phyloP scores from a whole-genome alignment of 306 rosid genomes.

The Acacia melanoxylon region DNA sequence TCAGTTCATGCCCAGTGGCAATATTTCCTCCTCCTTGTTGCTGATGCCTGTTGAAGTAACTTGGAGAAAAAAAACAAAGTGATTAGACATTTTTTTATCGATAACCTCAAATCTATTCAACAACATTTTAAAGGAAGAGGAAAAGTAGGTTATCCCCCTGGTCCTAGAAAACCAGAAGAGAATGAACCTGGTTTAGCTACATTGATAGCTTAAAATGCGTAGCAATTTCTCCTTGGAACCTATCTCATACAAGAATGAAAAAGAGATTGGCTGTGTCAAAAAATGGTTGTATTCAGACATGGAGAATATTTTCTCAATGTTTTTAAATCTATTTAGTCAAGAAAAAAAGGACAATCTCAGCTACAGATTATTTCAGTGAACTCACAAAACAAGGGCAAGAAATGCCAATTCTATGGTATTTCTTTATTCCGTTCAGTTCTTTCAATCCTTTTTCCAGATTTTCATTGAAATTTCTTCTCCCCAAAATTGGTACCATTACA shows the following conservation, averaged over 20 bases:
- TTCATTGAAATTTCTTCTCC: not conserved
- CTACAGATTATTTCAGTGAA: not conserved
- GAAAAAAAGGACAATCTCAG: not conserved
- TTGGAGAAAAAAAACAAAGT: too few species aligned
- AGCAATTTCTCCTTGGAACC: not conserved
- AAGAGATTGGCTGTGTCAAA: not conserved
- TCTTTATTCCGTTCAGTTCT: not conserved
- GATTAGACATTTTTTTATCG: too few species aligned
- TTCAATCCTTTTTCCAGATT: not conserved
- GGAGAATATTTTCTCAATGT: not conserved
- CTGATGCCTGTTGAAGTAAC: not conserved
- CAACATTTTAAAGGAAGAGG: not conserved
- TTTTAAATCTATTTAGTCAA: not conserved
- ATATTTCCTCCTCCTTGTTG: not conserved
- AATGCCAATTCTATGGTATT: not conserved
- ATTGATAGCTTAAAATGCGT: not conserved
- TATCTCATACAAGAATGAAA: not conserved
- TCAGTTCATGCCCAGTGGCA: not conserved
- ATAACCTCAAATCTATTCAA: too few species aligned
- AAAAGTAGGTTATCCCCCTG: not conserved
- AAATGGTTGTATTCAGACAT: not conserved
- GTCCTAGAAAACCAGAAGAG: not conserved
- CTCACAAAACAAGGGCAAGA: not conserved
- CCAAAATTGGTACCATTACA: not conserved
- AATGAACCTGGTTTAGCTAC: not conserved